Percentiles rank a stretch among this genome's conserved stretches.
Evolutionary conservation across 2,329 filamentous ascomycete genomes (phyloP).

Genomic region (Zarea fungicola): DNA sequence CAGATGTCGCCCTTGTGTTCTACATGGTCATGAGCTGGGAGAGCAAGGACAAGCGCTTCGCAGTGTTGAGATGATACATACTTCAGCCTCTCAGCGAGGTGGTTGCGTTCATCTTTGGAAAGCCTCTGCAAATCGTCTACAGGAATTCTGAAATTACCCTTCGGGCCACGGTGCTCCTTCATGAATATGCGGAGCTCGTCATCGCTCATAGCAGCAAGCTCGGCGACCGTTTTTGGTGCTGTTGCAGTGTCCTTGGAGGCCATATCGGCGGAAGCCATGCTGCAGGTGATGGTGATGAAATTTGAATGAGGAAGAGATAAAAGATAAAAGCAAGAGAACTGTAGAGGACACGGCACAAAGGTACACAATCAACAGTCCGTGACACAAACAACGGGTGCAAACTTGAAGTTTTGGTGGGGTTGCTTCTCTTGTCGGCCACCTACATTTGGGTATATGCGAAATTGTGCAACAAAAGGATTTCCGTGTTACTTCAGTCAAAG

Average conservation of each 20-base stretch:
- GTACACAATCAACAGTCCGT: too few species aligned
- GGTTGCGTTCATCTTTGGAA: not conserved
- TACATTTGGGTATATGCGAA: too few species aligned
- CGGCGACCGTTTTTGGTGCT: not conserved
- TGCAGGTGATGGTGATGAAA: not conserved
- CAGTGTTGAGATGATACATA: not conserved
- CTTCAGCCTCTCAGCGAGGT: not conserved
- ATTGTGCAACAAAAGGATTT: too few species aligned
- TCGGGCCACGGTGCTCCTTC: not conserved
- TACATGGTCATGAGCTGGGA: not conserved
- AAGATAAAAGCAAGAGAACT: too few species aligned
- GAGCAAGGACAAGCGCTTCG: too few species aligned
- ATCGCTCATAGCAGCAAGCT: conserved; percentile 1
- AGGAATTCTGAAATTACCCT: not conserved
- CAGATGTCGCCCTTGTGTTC: not conserved
- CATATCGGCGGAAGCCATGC: not conserved
- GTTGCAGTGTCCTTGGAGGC: too few species aligned
- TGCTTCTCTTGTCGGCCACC: too few species aligned
- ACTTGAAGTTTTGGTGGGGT: too few species aligned
- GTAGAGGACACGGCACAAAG: too few species aligned
- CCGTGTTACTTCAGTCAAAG: too few species aligned
- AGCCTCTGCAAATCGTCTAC: not conserved
- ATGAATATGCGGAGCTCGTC: not conserved
- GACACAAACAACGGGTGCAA: too few species aligned
- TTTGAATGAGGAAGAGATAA: too few species aligned